phyloP scores from a whole-genome alignment of 2,329 filamentous ascomycete species.

The Zymoseptoria passerinii region DNA sequence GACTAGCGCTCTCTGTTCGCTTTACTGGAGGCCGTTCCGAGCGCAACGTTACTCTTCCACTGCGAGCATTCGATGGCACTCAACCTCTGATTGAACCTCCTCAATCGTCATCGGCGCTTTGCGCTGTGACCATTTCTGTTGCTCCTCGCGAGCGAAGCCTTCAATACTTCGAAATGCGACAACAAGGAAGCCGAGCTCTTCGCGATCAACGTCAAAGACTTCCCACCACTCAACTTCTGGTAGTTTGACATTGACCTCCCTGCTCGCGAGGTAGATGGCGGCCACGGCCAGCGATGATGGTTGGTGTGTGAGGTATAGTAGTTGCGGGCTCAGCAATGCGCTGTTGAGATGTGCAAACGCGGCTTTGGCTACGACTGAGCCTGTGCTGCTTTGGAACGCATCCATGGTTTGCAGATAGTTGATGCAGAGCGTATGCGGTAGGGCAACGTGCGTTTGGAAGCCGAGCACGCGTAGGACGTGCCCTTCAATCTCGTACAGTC shows the following conservation, averaged over 20 bases:
- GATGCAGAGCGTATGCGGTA: constrained; percentile 78
- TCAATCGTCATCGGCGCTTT: constrained; percentile 53
- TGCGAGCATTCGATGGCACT: constrained; percentile 18
- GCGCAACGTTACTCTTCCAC: not conserved
- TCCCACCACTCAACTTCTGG: constrained; percentile 93
- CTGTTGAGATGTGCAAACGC: constrained; percentile 77
- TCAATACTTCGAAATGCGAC: constrained; percentile 75
- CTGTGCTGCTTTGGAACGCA: constrained; percentile 43
- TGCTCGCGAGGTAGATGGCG: constrained; percentile 81
- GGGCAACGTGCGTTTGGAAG: constrained; percentile 75
- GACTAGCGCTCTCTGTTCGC: no score
- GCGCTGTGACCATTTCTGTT: constrained; percentile 42
- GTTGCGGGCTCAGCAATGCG: constrained; percentile 74
- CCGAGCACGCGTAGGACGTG: constrained; percentile 66
- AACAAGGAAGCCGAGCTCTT: constrained; percentile 88
- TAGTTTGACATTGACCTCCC: constrained; percentile 67
- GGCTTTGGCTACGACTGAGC: constrained; percentile 51
- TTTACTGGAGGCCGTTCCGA: no score
- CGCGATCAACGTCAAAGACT: constrained; percentile 89
- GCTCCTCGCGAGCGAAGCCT: constrained; percentile 56
- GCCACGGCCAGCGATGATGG: constrained; percentile 77
- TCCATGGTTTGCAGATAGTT: constrained; percentile 90
- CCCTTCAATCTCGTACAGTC: constrained; percentile 66
- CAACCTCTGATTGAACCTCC: constrained; percentile 53
- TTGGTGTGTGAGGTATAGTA: constrained; percentile 87